A percentile compares a stretch with the other conserved stretches of the same genome.
These are phyloP conservation scores for Trichophyton schoenleinii DNA, from an alignment of 2,329 filamentous ascomycete species.

Conservation along the genomic window DNA sequence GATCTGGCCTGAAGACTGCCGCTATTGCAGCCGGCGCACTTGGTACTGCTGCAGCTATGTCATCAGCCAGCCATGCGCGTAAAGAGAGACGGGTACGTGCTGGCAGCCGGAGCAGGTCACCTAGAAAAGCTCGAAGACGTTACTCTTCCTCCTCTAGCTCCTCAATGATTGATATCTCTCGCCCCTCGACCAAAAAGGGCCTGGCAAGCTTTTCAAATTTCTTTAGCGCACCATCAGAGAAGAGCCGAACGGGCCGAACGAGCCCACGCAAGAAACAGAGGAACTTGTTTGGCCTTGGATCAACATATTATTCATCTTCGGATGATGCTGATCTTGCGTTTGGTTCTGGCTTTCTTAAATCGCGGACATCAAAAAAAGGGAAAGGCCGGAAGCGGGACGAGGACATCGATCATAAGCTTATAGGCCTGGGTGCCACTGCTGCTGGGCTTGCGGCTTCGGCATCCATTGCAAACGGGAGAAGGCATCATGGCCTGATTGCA, in stretches of 20 bases:
- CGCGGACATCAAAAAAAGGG: constrained; percentile 22
- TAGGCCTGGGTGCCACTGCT: constrained; percentile 38
- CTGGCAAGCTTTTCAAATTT: constrained; percentile 49
- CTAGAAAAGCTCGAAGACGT: constrained; percentile 16
- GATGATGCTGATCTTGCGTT: constrained; percentile 58
- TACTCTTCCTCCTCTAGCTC: constrained; percentile 40
- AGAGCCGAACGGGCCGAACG: constrained; percentile 23
- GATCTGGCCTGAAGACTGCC: constrained; percentile 15
- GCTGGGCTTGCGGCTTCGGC: constrained; percentile 34
- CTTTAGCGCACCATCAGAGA: constrained; percentile 50
- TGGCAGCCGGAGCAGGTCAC: constrained; percentile 26
- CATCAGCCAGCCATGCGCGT: constrained; percentile 12
- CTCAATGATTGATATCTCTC: constrained; percentile 56
- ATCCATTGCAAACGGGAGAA: constrained; percentile 23
- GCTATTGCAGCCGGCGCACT: constrained; percentile 29
- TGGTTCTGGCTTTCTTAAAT: constrained; percentile 38
- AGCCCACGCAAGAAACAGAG: constrained; percentile 36
- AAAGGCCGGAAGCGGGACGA: constrained; percentile 19
- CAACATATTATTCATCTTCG: constrained; percentile 54
- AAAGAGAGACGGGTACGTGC: constrained; percentile 1
- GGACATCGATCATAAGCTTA: constrained; percentile 35
- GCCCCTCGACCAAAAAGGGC: constrained; percentile 37
- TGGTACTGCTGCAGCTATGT: constrained; percentile 20
- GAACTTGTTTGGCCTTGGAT: constrained; percentile 35
- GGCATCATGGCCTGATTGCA: constrained; percentile 24